A percentile compares a stretch with the other conserved stretches of the same genome.
Evolutionary conservation across 306 rosid species (phyloP).

Genomic region (Pachyrhizus erosus): DNA sequence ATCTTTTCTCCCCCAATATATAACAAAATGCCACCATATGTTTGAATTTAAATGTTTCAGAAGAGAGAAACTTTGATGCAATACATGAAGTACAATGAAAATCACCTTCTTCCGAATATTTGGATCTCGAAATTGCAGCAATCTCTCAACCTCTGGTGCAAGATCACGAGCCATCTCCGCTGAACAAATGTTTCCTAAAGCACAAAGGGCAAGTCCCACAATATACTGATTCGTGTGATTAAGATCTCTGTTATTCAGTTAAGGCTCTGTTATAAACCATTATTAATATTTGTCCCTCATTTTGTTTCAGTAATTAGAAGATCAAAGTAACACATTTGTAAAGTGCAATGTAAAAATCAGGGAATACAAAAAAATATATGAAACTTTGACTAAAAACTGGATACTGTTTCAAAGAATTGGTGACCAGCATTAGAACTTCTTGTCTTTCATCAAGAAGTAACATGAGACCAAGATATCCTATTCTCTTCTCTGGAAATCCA

Average conservation of each 20-base stretch:
- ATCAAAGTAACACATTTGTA: slow-evolving; percentile 17
- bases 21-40: slow-evolving; percentile 17
- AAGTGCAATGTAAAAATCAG: slow-evolving; percentile 18
- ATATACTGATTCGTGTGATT: slow-evolving; percentile 95
- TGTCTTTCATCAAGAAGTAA: slow-evolving; percentile 99
- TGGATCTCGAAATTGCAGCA: slow-evolving; percentile 98
- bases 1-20: slow-evolving; percentile 11
- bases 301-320: slow-evolving; percentile 39
- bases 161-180: slow-evolving; percentile 99
- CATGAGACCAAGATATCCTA: slow-evolving; percentile 99
- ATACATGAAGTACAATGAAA: slow-evolving; percentile 34
- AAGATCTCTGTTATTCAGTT: slow-evolving; percentile 85
- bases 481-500: slow-evolving; percentile 99
- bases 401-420: slow-evolving; percentile 98
- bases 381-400: slow-evolving; percentile 54
- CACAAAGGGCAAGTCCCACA: slow-evolving; percentile 99
- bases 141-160: slow-evolving; percentile 98
- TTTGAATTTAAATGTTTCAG: slow-evolving; percentile 8
- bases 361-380: slow-evolving; percentile 23
- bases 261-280: slow-evolving; percentile 57
- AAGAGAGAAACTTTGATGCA: slow-evolving; percentile 22
- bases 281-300: slow-evolving; percentile 31
- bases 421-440: slow-evolving; percentile 99
- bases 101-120: slow-evolving; percentile 95
- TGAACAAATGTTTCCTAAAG: slow-evolving; percentile 97